Percentiles rank a stretch among this genome's conserved stretches.
phyloP scores from a whole-genome alignment of 768 basidiomycete species.

The Amyloporia xantha region DNA sequence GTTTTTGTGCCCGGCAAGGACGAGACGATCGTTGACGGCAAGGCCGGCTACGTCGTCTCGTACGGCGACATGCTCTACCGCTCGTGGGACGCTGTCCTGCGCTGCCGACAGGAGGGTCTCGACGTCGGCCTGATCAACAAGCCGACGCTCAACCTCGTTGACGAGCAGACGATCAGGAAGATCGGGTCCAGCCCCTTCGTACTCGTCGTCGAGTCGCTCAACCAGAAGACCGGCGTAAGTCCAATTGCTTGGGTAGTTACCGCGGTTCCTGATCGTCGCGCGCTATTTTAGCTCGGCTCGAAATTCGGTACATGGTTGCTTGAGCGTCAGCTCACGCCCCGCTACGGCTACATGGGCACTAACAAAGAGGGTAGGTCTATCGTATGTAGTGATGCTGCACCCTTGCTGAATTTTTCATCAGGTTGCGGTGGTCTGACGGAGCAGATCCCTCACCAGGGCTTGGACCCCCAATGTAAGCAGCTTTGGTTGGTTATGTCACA shows the following conservation, averaged over 20 bases:
- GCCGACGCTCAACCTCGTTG: slow-evolving; percentile 73
- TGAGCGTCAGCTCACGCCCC: slow-evolving; percentile 74
- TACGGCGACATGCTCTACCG: slow-evolving; percentile 88
- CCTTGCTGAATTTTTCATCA: slow-evolving; percentile 7
- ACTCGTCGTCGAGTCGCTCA: slow-evolving; percentile 78
- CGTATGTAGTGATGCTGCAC: background rate
- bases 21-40: slow-evolving; percentile 73
- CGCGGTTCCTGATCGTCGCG: background rate
- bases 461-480: slow-evolving; percentile 69
- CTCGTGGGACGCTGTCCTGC: slow-evolving; percentile 75
- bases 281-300: slow-evolving; percentile 50
- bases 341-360: slow-evolving; percentile 75
- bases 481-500: too few relatives aligned
- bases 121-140: slow-evolving; percentile 88
- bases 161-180: slow-evolving; percentile 73
- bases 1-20: slow-evolving; percentile 81
- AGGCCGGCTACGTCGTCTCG: slow-evolving; percentile 74
- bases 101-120: slow-evolving; percentile 62
- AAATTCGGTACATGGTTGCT: slow-evolving; percentile 84
- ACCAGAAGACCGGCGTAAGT: slow-evolving; percentile 79
- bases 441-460: slow-evolving; percentile 75
- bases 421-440: slow-evolving; percentile 75
- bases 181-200: slow-evolving; percentile 73
- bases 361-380: slow-evolving; percentile 48
- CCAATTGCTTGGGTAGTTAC: background rate